These are phyloP conservation scores for Aspergillus pseudoglaucus DNA, from an alignment of 2,329 filamentous ascomycete genomes.

Conservation along the genomic window DNA sequence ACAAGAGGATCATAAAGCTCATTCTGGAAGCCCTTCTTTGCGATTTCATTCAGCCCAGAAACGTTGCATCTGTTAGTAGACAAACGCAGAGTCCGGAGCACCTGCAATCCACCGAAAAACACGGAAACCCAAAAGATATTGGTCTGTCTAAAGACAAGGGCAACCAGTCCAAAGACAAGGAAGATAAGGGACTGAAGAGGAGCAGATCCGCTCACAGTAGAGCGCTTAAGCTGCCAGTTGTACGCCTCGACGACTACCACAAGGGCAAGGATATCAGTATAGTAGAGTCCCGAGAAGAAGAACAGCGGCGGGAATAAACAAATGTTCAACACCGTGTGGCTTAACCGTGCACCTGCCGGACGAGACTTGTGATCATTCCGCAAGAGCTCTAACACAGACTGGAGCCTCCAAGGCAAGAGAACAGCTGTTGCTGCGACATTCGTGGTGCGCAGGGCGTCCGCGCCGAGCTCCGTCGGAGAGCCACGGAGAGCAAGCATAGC, in stretches of 20 bases:
- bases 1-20: slow-evolving; percentile 47
- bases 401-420: slow-evolving; percentile 45
- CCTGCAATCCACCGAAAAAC: slow-evolving; percentile 41
- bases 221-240: slow-evolving; percentile 40
- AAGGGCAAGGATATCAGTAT: slow-evolving; percentile 84
- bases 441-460: slow-evolving; percentile 30
- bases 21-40: slow-evolving; percentile 26
- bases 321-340: slow-evolving; percentile 61
- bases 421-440: slow-evolving; percentile 32
- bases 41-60: slow-evolving; percentile 22
- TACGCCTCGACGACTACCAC: slow-evolving; percentile 67
- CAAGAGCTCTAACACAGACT: slow-evolving; percentile 46
- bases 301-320: slow-evolving; percentile 82
- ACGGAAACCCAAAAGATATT: slow-evolving; percentile 88
- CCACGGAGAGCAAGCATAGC: slow-evolving; percentile 16
- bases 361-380: slow-evolving; percentile 27
- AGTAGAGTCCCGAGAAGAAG: slow-evolving; percentile 94
- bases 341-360: slow-evolving; percentile 27
- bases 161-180: slow-evolving; percentile 54
- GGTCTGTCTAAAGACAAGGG: slow-evolving; percentile 80
- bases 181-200: slow-evolving; percentile 30
- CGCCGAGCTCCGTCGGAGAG: slow-evolving; percentile 26
- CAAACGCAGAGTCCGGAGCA: slow-evolving; percentile 29
- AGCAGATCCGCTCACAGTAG: slow-evolving; percentile 12
- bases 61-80: slow-evolving; percentile 21